Conservation (phyloP, 2,329 filamentous ascomycete species). For the Cercospora nicotianae region DNA sequence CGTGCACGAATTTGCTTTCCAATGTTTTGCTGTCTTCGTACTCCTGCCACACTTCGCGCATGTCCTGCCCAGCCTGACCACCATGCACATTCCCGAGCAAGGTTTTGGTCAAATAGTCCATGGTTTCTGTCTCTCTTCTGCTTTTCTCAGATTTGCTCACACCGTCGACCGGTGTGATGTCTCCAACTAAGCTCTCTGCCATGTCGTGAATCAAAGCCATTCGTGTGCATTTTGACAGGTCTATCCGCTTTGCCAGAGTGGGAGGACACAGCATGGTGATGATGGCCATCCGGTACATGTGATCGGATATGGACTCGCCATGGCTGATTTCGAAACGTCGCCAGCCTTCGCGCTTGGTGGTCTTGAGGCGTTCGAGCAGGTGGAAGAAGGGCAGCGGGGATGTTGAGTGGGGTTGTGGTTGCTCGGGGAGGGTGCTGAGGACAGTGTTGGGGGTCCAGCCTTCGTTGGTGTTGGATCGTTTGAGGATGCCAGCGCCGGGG, state of each 20-base stretch:
- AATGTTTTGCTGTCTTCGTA: slow-evolving; percentile 85
- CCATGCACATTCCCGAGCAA: slow-evolving; percentile 74
- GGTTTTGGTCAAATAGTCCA: slow-evolving; percentile 80
- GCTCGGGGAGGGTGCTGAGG: slow-evolving; percentile 61
- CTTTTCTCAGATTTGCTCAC: slow-evolving; percentile 86
- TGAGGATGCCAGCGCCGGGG: slow-evolving; percentile 40
- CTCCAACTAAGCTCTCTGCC: slow-evolving; percentile 91
- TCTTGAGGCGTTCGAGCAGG: slow-evolving; percentile 89
- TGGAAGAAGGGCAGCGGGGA: slow-evolving; percentile 93
- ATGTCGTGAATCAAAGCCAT: slow-evolving; percentile 98
- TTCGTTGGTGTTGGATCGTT: slow-evolving; percentile 28
- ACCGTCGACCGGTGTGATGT: slow-evolving; percentile 91
- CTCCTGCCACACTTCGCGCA: slow-evolving; percentile 85
- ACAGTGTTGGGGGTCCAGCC: slow-evolving; percentile 56
- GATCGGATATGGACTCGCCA: slow-evolving; percentile 87
- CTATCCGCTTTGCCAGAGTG: slow-evolving; percentile 67
- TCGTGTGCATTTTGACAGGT: slow-evolving; percentile 81
- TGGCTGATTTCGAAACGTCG: slow-evolving; percentile 73
- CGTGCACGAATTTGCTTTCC: slow-evolving; percentile 88
- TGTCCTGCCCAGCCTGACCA: slow-evolving; percentile 67
- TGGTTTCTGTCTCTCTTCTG: slow-evolving; percentile 80
- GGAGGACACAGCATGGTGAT: slow-evolving; percentile 90
- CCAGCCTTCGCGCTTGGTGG: slow-evolving; percentile 95
- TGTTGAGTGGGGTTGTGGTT: slow-evolving; percentile 58
- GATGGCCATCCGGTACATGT: slow-evolving; percentile 99